Evolutionary conservation across 495 filamentous ascomycete genomes (phyloP), one percentile per base, ranked within the genome.

Genomic region (Penicillium taxi): DNA sequence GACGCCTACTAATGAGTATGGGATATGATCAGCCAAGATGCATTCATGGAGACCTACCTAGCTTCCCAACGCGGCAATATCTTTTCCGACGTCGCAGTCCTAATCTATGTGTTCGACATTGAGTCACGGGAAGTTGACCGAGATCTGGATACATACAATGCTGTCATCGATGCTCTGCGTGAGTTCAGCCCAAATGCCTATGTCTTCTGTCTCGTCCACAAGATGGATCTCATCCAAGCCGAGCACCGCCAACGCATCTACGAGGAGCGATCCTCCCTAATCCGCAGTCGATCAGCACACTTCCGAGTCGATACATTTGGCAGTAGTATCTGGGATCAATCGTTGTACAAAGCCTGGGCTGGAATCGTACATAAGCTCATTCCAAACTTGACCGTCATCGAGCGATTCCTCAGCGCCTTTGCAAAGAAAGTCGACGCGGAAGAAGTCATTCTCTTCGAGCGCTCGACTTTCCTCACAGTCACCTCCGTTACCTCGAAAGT

Each of bases 91-190:
- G 91, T 98, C 36, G 91, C 89, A 13, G 90, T 96, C 42, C 73
- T 98, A 8, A 98, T 98, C 66, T 98, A 96, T 67, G 93, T 98
- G 53, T 98, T 98, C 64, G 91, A 98, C 57, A 90, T 96, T 42
- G 91, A 96, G 57, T 93, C 85, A 15, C 81, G 86, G 46, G 91
- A 96, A 53, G 86, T 94, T 44, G 82, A 87, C 14, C 78, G 86
- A 40, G 93, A 96, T 58, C 75, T 95, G 29, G 76, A 87, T 35
- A 91, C 84, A 24, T 98, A 96, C 63, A 78, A 74, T 36, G 76
- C 81, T 39, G 86, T 95, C 54, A 86, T 95, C 52, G 69, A 77
- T 34, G 91, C 91, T 0, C 70, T 98, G 21, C 66, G 74, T 21
- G 87, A 96, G 59, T 91, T 80, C 69, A 88, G 82, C 15, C 82